These are phyloP conservation scores for Spiromastix sp. DNA, from an alignment of 2,329 filamentous ascomycete species.

Conservation along the genomic window DNA sequence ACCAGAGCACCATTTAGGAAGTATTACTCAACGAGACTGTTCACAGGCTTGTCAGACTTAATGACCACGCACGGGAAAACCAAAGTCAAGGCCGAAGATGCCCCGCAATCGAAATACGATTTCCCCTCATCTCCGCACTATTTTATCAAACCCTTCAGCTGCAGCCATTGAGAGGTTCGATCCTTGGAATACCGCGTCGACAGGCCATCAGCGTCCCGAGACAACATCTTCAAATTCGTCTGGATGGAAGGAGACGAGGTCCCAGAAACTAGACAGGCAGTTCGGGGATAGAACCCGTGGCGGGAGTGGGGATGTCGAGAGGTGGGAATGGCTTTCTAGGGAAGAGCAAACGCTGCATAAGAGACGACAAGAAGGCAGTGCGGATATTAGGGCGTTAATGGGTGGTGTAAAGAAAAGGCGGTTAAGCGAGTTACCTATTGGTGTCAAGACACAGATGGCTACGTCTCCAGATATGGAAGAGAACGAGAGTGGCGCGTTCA, in stretches of 20 bases:
- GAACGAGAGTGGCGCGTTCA: slow-evolving; percentile 1
- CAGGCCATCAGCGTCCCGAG: slow-evolving; percentile 15
- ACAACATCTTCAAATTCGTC: slow-evolving; percentile 10
- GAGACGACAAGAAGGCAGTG: slow-evolving; percentile 19
- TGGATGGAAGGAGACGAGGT: slow-evolving; percentile 13
- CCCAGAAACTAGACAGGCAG: slow-evolving; percentile 9
- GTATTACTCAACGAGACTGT: too few relatives aligned
- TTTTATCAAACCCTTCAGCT: slow-evolving; percentile 13
- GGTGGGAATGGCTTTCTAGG: slow-evolving; percentile 35
- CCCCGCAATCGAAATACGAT: slow-evolving; percentile 15
- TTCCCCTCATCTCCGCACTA: slow-evolving; percentile 13
- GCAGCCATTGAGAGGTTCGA: slow-evolving; percentile 16
- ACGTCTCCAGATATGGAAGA: slow-evolving; percentile 7
- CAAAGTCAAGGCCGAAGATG: too few relatives aligned
- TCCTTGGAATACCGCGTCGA: slow-evolving; percentile 13
- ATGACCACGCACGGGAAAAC: too few relatives aligned
- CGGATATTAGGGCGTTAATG: slow-evolving; percentile 39
- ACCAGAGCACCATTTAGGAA: too few relatives aligned
- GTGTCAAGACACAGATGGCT: slow-evolving; percentile 10
- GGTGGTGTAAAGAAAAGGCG: slow-evolving; percentile 36
- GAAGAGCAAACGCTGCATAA: slow-evolving; percentile 14
- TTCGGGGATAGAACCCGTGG: slow-evolving; percentile 8
- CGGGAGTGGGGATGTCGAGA: slow-evolving; percentile 39
- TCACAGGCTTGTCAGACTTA: too few relatives aligned
- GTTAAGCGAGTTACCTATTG: slow-evolving; percentile 16